A percentile compares a stretch with the other conserved stretches of the same genome.
These are phyloP conservation scores for Phytophthora uliginosa DNA, from an alignment of 352 stramenopile species.

Conservation along the genomic window DNA sequence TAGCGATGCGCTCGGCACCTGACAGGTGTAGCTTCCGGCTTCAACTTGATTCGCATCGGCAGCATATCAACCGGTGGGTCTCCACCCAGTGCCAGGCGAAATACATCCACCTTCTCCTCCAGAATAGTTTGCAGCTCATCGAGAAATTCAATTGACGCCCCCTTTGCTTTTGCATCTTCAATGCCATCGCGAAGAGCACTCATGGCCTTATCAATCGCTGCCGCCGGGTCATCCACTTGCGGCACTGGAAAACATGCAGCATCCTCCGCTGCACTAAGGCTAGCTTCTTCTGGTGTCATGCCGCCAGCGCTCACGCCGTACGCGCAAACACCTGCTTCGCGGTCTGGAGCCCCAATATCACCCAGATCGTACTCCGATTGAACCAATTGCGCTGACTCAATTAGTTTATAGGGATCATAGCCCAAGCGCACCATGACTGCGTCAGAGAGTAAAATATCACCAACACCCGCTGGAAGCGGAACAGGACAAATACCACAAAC, in stretches of 20 bases:
- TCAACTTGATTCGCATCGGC: background rate
- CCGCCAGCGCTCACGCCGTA: background rate
- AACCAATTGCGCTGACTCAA: background rate
- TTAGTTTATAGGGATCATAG: background rate
- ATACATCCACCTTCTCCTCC: background rate
- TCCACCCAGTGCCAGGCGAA: background rate
- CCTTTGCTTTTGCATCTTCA: background rate
- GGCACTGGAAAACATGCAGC: background rate
- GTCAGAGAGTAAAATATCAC: background rate
- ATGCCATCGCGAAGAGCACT: background rate
- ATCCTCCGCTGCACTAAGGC: background rate
- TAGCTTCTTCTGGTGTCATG: background rate
- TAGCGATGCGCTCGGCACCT: background rate
- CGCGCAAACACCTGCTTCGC: background rate
- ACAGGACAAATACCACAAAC: background rate
- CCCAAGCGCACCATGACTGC: background rate
- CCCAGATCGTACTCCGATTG: background rate
- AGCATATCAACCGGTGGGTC: background rate
- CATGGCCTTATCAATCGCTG: background rate
- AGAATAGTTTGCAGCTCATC: background rate
- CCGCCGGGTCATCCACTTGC: background rate
- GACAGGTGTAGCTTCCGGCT: background rate
- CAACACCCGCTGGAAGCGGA: background rate
- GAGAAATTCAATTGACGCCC: background rate
- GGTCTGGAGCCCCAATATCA: background rate